A percentile compares a stretch with the other conserved stretches of the same genome.
Conservation (phyloP, 345 rosid species). For the Eucalyptus pauciflora region DNA sequence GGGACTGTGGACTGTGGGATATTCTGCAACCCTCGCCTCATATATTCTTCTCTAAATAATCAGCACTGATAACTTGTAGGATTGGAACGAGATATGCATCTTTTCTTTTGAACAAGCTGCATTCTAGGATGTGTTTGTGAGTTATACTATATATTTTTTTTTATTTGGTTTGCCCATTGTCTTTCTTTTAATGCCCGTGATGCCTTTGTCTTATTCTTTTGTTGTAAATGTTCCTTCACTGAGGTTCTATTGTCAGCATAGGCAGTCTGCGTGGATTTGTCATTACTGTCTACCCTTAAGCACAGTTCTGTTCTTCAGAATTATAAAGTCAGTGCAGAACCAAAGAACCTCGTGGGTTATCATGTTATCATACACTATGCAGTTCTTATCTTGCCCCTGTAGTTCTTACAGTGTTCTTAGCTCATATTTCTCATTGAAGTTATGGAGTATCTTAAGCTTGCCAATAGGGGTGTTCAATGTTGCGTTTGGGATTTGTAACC, state of each 20-base stretch:
- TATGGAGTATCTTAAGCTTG: background rate
- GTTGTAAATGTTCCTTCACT: background rate
- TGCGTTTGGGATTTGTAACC: background rate
- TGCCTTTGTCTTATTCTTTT: background rate
- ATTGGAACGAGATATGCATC: background rate
- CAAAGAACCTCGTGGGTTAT: background rate
- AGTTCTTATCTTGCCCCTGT: background rate
- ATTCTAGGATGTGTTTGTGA: background rate
- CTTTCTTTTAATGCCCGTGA: background rate
- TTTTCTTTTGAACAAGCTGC: background rate
- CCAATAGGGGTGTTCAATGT: background rate
- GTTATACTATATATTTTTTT: background rate
- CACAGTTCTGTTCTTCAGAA: background rate
- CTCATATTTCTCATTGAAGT: background rate
- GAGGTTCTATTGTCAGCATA: background rate
- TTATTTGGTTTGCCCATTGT: background rate
- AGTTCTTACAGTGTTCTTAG: background rate
- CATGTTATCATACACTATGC: background rate
- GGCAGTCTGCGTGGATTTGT: background rate
- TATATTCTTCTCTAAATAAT: background rate
- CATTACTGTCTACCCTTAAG: background rate
- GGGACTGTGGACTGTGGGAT: background rate
- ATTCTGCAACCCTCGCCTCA: background rate
- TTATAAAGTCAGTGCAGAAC: background rate
- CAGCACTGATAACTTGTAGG: background rate